Conservation (phyloP, 345 rosid genomes). For the Eutrema yunnanense region DNA sequence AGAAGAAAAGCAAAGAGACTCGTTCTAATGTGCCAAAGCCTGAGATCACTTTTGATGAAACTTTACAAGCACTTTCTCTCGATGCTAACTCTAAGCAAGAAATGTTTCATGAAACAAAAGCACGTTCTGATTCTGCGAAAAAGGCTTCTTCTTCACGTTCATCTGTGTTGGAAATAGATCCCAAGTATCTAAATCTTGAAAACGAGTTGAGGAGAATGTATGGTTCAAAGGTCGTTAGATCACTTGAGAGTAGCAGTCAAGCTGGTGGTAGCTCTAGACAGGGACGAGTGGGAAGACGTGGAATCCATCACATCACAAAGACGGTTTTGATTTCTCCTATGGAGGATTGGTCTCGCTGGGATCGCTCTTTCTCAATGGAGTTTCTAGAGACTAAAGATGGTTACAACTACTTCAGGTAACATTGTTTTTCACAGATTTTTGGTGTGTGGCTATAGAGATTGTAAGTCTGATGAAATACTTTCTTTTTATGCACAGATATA, state of each 20-base stretch:
- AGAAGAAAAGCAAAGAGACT: conserved; percentile 60
- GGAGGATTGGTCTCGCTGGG: conserved; percentile 92
- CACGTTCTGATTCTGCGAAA: conserved; percentile 7
- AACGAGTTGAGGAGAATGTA: conserved; percentile 71
- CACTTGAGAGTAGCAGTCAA: conserved; percentile 63
- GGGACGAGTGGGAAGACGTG: conserved; percentile 69
- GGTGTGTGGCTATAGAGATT: background rate
- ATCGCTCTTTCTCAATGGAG: conserved; percentile 84
- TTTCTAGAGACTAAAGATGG: conserved; percentile 67
- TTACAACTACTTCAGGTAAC: conserved; percentile 63
- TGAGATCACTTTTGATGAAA: conserved; percentile 39
- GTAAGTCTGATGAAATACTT: background rate
- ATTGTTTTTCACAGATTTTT: background rate
- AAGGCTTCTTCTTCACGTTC: conserved; percentile 24
- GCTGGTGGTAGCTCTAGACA: conserved; percentile 57
- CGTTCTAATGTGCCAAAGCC: conserved; percentile 25
- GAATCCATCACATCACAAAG: conserved; percentile 56
- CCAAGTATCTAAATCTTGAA: conserved; percentile 67
- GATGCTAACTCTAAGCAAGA: conserved; percentile 28
- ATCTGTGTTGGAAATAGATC: conserved; percentile 55
- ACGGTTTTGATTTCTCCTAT: conserved; percentile 62
- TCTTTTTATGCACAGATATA: conserved; percentile 5
- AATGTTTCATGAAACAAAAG: conserved; percentile 30
- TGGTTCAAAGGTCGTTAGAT: conserved; percentile 80
- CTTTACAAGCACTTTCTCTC: conserved; percentile 43